These are phyloP conservation scores for Suhomyces kunorum DNA, from an alignment of 1,139 yeast genomes.

Conservation along the genomic window DNA sequence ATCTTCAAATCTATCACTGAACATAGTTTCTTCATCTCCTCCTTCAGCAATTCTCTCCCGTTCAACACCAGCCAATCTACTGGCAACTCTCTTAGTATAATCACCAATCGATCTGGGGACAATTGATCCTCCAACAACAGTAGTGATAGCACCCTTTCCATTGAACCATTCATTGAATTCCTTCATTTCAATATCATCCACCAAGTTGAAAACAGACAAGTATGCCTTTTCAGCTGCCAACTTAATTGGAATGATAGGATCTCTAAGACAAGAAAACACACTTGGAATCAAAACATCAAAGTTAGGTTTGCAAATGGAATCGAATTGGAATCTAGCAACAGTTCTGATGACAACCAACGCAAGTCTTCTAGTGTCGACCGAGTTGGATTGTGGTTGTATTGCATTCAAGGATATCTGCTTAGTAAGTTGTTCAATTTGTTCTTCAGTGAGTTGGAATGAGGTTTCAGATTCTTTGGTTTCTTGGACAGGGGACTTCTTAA, in stretches of 20 bases:
- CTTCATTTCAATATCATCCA: conserved; percentile 64
- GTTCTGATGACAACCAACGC: conserved; percentile 78
- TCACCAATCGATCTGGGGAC: conserved; percentile 79
- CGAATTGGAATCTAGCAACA: conserved; percentile 61
- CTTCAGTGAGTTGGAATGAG: conserved; percentile 41
- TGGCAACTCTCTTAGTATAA: conserved; percentile 84
- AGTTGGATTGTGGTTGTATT: conserved; percentile 56
- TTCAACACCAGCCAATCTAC: conserved; percentile 79
- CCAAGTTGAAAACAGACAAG: conserved; percentile 67
- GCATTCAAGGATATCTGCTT: conserved; percentile 52
- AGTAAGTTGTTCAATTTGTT: conserved; percentile 38
- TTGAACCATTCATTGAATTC: conserved; percentile 64
- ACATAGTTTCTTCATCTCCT: conserved; percentile 85
- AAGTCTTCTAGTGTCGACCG: conserved; percentile 80
- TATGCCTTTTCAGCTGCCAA: conserved; percentile 94
- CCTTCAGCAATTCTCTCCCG: conserved; percentile 86
- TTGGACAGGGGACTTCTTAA: conserved; percentile 40
- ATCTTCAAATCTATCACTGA: conserved; percentile 83
- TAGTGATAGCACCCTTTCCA: conserved; percentile 28
- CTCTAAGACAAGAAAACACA: conserved; percentile 82
- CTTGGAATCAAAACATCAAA: conserved; percentile 66
- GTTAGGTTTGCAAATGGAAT: conserved; percentile 49
- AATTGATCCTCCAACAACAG: conserved; percentile 50
- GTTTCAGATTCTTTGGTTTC: conserved; percentile 13
- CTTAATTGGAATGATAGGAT: conserved; percentile 83